Conservation (phyloP, 2,329 filamentous ascomycete genomes). For the Bipolaris bicolor region DNA sequence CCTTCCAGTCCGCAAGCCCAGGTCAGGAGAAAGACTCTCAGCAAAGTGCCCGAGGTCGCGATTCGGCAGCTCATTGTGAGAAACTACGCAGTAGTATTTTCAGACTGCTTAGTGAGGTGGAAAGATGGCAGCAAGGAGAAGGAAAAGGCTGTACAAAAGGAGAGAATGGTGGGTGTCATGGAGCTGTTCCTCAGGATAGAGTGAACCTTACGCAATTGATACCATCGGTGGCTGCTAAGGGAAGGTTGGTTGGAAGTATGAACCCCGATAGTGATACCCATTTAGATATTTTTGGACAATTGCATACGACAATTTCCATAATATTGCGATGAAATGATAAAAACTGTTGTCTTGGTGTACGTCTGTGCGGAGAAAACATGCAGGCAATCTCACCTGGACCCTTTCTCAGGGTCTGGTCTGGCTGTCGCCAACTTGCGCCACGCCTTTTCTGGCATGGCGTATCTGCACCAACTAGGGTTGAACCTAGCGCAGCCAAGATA, state of each 20-base stretch:
- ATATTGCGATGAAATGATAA: neutral
- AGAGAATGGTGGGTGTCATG: constrained; percentile 69
- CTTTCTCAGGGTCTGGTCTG: constrained; percentile 12
- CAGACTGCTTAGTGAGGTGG: constrained; percentile 65
- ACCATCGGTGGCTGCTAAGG: neutral
- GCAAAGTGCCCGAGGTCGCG: constrained; percentile 57
- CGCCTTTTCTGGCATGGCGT: constrained; percentile 3
- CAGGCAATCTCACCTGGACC: neutral
- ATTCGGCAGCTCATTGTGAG: constrained; percentile 65
- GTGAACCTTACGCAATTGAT: neutral
- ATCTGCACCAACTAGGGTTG: constrained; percentile 1
- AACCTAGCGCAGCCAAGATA: constrained; percentile 21
- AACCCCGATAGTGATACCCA: neutral
- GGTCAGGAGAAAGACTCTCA: constrained; percentile 47
- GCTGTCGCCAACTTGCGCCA: constrained; percentile 1
- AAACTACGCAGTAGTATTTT: constrained; percentile 70
- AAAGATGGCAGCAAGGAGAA: constrained; percentile 56
- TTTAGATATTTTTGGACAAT: neutral
- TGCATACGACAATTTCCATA: neutral
- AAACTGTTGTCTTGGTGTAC: neutral
- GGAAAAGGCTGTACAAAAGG: constrained; percentile 66
- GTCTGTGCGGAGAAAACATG: no score
- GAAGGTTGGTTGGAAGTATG: neutral
- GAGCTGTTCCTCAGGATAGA: constrained; percentile 67
- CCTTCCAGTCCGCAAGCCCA: constrained; percentile 45